Evolutionary conservation across 2,329 filamentous ascomycete species (phyloP).

Genomic region (Ophiostoma quercus): DNA sequence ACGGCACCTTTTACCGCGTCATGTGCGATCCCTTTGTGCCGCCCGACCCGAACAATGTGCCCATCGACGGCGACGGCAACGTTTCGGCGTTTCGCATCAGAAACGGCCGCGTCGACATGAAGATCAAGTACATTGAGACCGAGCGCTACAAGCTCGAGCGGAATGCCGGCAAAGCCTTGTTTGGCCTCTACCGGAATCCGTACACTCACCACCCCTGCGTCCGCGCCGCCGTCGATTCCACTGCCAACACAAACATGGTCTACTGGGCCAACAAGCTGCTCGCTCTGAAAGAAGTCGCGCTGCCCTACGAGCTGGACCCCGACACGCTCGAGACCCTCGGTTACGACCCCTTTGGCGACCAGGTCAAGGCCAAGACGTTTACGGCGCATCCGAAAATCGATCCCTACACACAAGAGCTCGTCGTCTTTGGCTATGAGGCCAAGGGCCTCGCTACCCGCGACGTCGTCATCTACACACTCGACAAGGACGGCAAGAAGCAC

Average conservation of each 20-base stretch:
- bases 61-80: constrained; percentile 39
- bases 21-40: constrained; percentile 41
- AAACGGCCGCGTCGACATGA: constrained; percentile 32
- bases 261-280: constrained; percentile 52
- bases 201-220: constrained; percentile 17
- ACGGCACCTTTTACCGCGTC: constrained; percentile 37
- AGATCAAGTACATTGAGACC: constrained; percentile 36
- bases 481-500: constrained; percentile 29
- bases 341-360: constrained; percentile 47
- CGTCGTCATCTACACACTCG: constrained; percentile 34
- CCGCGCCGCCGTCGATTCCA: constrained; percentile 34
- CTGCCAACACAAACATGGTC: constrained; percentile 48
- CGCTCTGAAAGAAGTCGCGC: constrained; percentile 50
- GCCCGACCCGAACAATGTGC: constrained; percentile 34
- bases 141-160: constrained; percentile 27
- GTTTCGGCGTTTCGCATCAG: constrained; percentile 35
- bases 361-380: constrained; percentile 44
- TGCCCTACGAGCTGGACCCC: constrained; percentile 47
- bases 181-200: constrained; percentile 28
- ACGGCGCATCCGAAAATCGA: constrained; percentile 50
- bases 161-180: constrained; percentile 32
- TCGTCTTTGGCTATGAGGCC: constrained; percentile 39
- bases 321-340: constrained; percentile 45
- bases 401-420: constrained; percentile 42
- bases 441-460: constrained; percentile 37